Percentiles rank a stretch among this genome's conserved stretches.
phyloP scores from a whole-genome alignment of 1,139 yeast species.

The Magnusiomyces sp. region DNA sequence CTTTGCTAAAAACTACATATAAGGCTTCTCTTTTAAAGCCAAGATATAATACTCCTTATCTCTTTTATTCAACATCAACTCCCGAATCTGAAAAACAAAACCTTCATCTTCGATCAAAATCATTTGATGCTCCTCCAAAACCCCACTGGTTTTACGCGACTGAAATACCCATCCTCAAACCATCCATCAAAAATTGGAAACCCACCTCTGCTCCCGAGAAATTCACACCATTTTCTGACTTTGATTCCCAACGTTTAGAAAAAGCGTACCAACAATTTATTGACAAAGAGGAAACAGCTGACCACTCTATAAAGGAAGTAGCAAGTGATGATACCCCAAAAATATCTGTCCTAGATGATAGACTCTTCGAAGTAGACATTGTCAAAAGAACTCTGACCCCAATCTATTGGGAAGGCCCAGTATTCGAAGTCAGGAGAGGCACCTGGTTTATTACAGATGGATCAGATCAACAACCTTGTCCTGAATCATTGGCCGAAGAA shows the following conservation, averaged over 20 bases:
- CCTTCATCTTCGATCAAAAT: no score
- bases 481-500: constrained; percentile 42
- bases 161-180: constrained; percentile 64
- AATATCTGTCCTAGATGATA: constrained; percentile 73
- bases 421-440: constrained; percentile 76
- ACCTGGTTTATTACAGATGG: constrained; percentile 67
- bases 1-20: no score
- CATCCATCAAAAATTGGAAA: constrained; percentile 39
- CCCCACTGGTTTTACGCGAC: constrained; percentile 71
- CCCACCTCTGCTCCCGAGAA: constrained; percentile 41
- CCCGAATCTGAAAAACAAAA: no score
- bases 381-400: constrained; percentile 49
- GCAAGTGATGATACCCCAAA: constrained; percentile 4
- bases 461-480: constrained; percentile 42
- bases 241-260: constrained; percentile 60
- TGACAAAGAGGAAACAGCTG: neutral
- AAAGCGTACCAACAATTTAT: constrained; percentile 31
- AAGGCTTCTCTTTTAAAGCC: no score
- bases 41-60: no score
- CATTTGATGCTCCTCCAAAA: neutral
- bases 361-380: constrained; percentile 64
- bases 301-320: neutral
- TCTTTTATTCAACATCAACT: no score
- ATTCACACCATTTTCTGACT: constrained; percentile 59
- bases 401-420: constrained; percentile 85